Conservation (phyloP, 2,329 filamentous ascomycete genomes). For the Fusarium sulawesiense region DNA sequence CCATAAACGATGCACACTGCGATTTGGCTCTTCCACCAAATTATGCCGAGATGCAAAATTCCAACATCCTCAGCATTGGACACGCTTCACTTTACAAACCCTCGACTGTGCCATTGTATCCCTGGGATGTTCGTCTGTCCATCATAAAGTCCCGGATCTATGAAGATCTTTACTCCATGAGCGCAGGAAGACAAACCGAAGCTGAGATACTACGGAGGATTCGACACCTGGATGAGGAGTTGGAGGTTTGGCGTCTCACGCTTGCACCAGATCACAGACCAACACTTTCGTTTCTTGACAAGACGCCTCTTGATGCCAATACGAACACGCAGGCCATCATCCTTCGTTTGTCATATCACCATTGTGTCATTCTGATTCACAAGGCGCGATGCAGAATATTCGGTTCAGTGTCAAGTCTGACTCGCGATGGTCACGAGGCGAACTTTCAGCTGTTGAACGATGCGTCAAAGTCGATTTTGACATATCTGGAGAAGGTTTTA, state of each 20-base stretch:
- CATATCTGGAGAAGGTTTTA: constrained; percentile 3
- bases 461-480: constrained; percentile 7
- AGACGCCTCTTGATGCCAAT: background rate
- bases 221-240: constrained; percentile 7
- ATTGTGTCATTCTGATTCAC: constrained; percentile 3
- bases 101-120: background rate
- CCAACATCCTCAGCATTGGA: background rate
- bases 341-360: constrained; percentile 7
- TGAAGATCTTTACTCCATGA: background rate
- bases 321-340: constrained; percentile 2
- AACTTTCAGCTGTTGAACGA: background rate
- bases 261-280: background rate
- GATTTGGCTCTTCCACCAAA: background rate
- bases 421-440: background rate
- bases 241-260: constrained; percentile 21
- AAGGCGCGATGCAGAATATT: background rate
- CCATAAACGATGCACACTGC: constrained; percentile 15
- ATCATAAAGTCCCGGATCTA: background rate
- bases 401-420: fast-evolving
- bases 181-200: background rate
- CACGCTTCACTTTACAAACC: background rate
- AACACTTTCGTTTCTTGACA: background rate
- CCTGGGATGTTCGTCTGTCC: background rate
- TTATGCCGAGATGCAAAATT: constrained; percentile 2
- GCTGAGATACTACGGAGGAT: constrained; percentile 1